Percentiles rank a stretch among this genome's conserved stretches.
phyloP scores from a whole-genome alignment of 352 stramenopile genomes.

The Phytophthora pinifolia region DNA sequence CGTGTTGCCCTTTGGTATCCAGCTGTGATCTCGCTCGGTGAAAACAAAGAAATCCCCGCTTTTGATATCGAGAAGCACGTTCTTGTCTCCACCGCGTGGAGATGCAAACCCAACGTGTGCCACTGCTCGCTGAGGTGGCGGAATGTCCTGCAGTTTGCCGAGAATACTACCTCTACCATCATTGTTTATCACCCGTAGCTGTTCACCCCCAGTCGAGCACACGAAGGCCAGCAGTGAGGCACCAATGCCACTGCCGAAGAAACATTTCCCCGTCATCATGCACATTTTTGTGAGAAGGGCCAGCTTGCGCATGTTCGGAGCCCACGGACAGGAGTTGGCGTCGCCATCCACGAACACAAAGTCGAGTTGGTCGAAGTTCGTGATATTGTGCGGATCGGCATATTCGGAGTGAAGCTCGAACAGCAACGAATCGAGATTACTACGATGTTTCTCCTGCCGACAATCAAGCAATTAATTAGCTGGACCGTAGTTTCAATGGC shows the following conservation, averaged over 20 bases:
- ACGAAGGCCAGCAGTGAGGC: slow-evolving; percentile 63
- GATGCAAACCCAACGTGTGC: slow-evolving; percentile 20
- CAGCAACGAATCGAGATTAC: slow-evolving; percentile 69
- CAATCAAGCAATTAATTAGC: slow-evolving; percentile 5
- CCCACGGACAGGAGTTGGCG: slow-evolving; percentile 59
- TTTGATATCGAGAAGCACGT: slow-evolving; percentile 70
- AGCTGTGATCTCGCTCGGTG: slow-evolving; percentile 30
- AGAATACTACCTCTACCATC: slow-evolving; percentile 51
- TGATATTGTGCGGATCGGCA: slow-evolving; percentile 59
- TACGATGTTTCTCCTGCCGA: slow-evolving; percentile 55
- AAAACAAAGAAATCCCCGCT: slow-evolving; percentile 75
- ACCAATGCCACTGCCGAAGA: slow-evolving; percentile 64
- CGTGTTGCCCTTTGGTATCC: slow-evolving; percentile 77
- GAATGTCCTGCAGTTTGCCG: slow-evolving; percentile 39
- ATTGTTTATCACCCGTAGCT: slow-evolving; percentile 65
- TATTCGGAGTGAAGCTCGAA: slow-evolving; percentile 81
- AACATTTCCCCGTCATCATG: slow-evolving; percentile 88
- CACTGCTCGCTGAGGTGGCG: slow-evolving; percentile 28
- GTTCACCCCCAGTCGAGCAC: slow-evolving; percentile 69
- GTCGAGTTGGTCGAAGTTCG: slow-evolving; percentile 79
- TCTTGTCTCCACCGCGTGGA: slow-evolving; percentile 13
- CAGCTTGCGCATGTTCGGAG: slow-evolving; percentile 61
- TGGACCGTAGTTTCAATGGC: slow-evolving; percentile 1
- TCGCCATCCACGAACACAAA: slow-evolving; percentile 83
- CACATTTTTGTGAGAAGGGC: slow-evolving; percentile 77